These are phyloP conservation scores for Blastobotrys capitulatus DNA, from an alignment of 1,139 yeast genomes.

Conservation along the genomic window DNA sequence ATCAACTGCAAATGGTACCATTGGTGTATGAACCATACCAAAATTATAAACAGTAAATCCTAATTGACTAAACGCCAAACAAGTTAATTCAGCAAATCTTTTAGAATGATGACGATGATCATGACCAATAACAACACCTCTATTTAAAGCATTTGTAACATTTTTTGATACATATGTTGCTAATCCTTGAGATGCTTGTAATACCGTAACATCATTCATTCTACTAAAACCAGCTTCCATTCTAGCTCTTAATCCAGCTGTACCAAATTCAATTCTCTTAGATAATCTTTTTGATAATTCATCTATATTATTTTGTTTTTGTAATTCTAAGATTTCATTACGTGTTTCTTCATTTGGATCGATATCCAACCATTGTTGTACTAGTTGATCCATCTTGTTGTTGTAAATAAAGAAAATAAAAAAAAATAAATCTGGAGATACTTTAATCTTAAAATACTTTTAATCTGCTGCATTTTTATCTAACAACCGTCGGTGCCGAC, in stretches of 20 bases:
- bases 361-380: conserved; percentile 45
- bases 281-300: conserved; percentile 48
- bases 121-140: conserved; percentile 75
- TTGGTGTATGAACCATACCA: conserved; percentile 74
- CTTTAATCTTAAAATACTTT: no score
- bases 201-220: conserved; percentile 84
- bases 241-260: conserved; percentile 81
- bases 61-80: conserved; percentile 60
- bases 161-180: conserved; percentile 51
- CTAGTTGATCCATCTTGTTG: conserved; percentile 35
- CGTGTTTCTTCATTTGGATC: conserved; percentile 51
- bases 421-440: not conserved
- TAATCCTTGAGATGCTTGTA: conserved; percentile 91
- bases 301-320: conserved; percentile 36
- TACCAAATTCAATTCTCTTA: conserved; percentile 69
- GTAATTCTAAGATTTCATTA: conserved; percentile 49
- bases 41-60: conserved; percentile 68
- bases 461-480: not conserved
- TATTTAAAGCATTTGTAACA: conserved; percentile 29
- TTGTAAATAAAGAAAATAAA: not conserved
- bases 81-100: conserved; percentile 74
- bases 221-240: conserved; percentile 90
- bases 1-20: conserved; percentile 85
- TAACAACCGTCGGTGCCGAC: conserved; percentile 2
- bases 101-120: conserved; percentile 84